phyloP scores from a whole-genome alignment of 441 rosid species.

The Corymbia citriodora region DNA sequence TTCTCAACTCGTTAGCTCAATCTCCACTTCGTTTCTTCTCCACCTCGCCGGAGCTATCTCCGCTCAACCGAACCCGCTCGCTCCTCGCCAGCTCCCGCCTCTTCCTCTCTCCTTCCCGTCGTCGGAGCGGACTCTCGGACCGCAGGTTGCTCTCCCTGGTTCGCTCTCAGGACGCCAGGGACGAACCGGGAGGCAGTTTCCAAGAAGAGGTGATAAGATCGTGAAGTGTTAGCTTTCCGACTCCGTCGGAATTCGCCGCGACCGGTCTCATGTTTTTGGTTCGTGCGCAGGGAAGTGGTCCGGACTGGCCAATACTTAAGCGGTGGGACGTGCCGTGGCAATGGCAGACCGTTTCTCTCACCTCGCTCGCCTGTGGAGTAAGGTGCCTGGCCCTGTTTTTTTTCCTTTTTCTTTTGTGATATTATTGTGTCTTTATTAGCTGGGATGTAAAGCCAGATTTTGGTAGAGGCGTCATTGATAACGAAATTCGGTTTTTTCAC shows the following conservation, averaged over 20 bases:
- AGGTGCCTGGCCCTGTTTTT: conserved; percentile 38
- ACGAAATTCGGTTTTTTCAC: background rate
- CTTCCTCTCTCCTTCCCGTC: background rate
- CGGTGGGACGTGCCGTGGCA: conserved; percentile 95
- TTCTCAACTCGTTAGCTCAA: conserved; percentile 25
- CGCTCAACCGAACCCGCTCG: background rate
- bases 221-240: background rate
- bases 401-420: background rate
- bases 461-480: background rate
- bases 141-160: conserved; percentile 16
- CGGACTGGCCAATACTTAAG: conserved; percentile 59
- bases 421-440: background rate
- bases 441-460: background rate
- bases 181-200: conserved; percentile 28
- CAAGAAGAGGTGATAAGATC: conserved; percentile 15
- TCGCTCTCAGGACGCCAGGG: conserved; percentile 43
- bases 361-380: conserved; percentile 89
- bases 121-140: conserved; percentile 3
- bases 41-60: background rate
- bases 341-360: conserved; percentile 82
- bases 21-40: conserved; percentile 25
- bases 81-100: background rate
- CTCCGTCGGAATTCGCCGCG: background rate
- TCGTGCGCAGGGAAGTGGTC: conserved; percentile 27
- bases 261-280: background rate